A percentile compares a stretch with the other conserved stretches of the same genome.
These are phyloP conservation scores for Tylopilus felleus DNA, from an alignment of 768 basidiomycete species.

Conservation along the genomic window DNA sequence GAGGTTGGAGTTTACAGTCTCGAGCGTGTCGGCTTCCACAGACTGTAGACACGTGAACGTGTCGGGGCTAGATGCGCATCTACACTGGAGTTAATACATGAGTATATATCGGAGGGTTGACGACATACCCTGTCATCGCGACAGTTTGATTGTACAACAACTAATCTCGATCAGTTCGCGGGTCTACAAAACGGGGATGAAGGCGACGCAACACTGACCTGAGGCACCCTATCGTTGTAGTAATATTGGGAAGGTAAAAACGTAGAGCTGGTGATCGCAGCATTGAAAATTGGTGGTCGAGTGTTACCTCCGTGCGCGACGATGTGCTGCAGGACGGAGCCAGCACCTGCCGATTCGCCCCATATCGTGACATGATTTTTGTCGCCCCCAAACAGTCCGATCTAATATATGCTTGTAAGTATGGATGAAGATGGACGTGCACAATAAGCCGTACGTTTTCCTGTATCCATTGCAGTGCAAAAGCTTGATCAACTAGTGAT, in stretches of 20 bases:
- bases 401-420: conserved; percentile 17
- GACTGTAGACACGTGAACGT: conserved; percentile 16
- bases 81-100: background rate
- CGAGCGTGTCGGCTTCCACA: conserved; percentile 30
- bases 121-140: background rate
- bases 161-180: background rate
- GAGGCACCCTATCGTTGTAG: conserved; percentile 3
- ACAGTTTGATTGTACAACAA: background rate
- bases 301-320: conserved; percentile 5
- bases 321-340: conserved; percentile 9
- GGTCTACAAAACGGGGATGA: background rate
- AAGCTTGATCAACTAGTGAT: conserved; percentile 32
- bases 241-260: conserved; percentile 6
- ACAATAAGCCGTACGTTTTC: conserved; percentile 21
- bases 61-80: conserved; percentile 1
- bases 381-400: conserved; percentile 33
- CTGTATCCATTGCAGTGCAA: conserved; percentile 36
- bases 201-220: background rate
- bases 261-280: conserved; percentile 7
- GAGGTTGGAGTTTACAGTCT: conserved; percentile 34
- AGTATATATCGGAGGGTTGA: background rate
- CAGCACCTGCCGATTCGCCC: conserved; percentile 9
- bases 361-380: conserved; percentile 10
- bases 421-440: background rate
- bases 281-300: conserved; percentile 3